Conservation (phyloP, 2,329 filamentous ascomycete genomes). For the Niveomyces coronatus region DNA sequence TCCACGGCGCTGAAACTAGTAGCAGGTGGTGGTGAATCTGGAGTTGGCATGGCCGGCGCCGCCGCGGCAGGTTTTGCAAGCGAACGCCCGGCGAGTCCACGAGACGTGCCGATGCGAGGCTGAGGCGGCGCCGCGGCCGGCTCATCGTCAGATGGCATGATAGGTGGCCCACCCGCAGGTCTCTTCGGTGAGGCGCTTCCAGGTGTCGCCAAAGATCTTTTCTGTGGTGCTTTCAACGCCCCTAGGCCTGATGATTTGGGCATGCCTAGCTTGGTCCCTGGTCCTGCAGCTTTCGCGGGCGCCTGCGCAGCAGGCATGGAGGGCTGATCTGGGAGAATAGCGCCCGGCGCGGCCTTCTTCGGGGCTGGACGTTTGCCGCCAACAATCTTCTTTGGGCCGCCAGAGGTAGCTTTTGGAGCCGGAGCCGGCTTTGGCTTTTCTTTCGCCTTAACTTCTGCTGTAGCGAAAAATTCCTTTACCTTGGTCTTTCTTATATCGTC, state of each 20-base stretch:
- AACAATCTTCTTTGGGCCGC: constrained; percentile 36
- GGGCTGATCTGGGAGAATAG: constrained; percentile 33
- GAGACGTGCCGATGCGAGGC: constrained; percentile 56
- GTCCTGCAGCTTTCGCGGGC: constrained; percentile 37
- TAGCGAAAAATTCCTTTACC: constrained; percentile 83
- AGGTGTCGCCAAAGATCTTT: constrained; percentile 40
- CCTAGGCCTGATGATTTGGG: constrained; percentile 41
- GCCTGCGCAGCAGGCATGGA: constrained; percentile 42
- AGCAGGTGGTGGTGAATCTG: constrained; percentile 46
- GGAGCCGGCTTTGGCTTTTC: constrained; percentile 72
- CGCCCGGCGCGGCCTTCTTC: constrained; percentile 36
- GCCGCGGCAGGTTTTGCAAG: constrained; percentile 61
- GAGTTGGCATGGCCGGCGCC: constrained; percentile 37
- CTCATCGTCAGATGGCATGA: constrained; percentile 47
- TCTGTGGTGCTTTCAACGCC: constrained; percentile 51
- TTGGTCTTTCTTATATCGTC: constrained; percentile 95
- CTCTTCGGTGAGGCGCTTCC: constrained; percentile 44
- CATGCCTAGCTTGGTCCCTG: constrained; percentile 43
- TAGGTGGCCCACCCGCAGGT: constrained; percentile 34
- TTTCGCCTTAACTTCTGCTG: constrained; percentile 38
- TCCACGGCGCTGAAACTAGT: constrained; percentile 69
- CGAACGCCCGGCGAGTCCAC: constrained; percentile 76
- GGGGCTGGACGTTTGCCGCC: constrained; percentile 32
- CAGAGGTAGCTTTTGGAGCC: constrained; percentile 40
- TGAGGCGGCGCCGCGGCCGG: constrained; percentile 44